phyloP scores from a whole-genome alignment of 2,329 filamentous ascomycete species.

The Aspergillus thermomutatus region DNA sequence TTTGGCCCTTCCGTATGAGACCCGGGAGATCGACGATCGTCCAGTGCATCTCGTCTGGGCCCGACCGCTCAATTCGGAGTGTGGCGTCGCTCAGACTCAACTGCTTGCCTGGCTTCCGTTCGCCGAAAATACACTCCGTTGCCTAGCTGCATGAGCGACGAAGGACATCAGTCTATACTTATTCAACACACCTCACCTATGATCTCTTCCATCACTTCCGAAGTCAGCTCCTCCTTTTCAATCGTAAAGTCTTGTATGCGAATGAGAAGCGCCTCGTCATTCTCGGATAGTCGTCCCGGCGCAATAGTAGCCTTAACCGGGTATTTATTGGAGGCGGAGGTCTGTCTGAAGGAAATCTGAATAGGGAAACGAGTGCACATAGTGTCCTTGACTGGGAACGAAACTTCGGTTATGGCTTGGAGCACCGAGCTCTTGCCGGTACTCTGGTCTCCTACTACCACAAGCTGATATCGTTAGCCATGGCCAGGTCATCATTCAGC shows the following conservation, averaged over 20 bases:
- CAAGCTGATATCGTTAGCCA: background rate
- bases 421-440: constrained; percentile 11
- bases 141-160: background rate
- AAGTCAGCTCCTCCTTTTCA: background rate
- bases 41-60: too few relatives aligned
- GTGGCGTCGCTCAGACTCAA: too few relatives aligned
- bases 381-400: constrained; percentile 1
- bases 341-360: constrained; percentile 6
- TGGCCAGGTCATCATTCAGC: too few relatives aligned
- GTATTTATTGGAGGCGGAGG: background rate
- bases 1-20: too few relatives aligned
- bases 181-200: background rate
- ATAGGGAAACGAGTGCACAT: constrained; percentile 7
- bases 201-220: constrained; percentile 2
- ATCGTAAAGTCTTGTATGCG: background rate
- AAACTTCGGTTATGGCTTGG: constrained; percentile 5
- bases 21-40: too few relatives aligned
- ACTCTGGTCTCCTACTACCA: constrained; percentile 3
- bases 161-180: background rate
- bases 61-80: too few relatives aligned
- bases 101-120: too few relatives aligned
- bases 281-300: background rate
- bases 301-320: constrained; percentile 1
- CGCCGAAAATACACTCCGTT: background rate
- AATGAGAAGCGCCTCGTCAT: background rate